Conservation (phyloP, 805 yeast genomes). For the Nakazawaea wickerhamii region DNA sequence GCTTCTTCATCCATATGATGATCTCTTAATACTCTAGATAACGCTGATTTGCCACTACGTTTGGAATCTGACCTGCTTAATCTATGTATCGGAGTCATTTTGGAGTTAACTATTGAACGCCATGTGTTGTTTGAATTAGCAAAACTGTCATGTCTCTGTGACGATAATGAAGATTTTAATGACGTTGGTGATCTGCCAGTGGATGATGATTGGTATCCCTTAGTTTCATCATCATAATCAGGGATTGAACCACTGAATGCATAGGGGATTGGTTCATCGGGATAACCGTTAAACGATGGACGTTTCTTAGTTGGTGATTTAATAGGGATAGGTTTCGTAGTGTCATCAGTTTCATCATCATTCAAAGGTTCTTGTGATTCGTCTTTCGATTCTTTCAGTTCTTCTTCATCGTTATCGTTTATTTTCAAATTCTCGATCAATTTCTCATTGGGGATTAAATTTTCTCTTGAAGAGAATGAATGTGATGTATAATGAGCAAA, state of each 20-base stretch:
- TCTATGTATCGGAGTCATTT: constrained; percentile 10
- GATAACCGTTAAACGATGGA: constrained; percentile 10
- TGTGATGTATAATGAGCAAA: constrained; percentile 1
- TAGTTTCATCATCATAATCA: constrained; percentile 31
- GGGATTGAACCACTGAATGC: constrained; percentile 27
- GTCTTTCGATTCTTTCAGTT: neutral
- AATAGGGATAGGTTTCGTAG: constrained; percentile 6
- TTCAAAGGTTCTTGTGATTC: neutral
- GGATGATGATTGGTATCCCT: constrained; percentile 5
- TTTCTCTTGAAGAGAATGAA: constrained; percentile 11
- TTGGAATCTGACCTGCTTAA: constrained; percentile 18
- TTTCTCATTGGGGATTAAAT: neutral
- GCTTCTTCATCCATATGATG: constrained; percentile 10
- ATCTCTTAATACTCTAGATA: constrained; percentile 23
- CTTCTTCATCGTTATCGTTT: constrained; percentile 13
- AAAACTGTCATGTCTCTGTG: constrained; percentile 11
- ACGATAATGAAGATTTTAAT: constrained; percentile 14
- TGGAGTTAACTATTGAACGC: constrained; percentile 2
- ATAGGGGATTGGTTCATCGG: constrained; percentile 10
- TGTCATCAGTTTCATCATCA: constrained; percentile 7
- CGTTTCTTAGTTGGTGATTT: constrained; percentile 2
- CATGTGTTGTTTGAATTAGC: constrained; percentile 6
- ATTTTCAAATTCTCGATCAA: neutral
- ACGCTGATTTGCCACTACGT: constrained; percentile 24
- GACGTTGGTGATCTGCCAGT: constrained; percentile 14